phyloP scores from a whole-genome alignment of 192 early-diverging fungal genomes.

The Chytriomyces sp. region DNA sequence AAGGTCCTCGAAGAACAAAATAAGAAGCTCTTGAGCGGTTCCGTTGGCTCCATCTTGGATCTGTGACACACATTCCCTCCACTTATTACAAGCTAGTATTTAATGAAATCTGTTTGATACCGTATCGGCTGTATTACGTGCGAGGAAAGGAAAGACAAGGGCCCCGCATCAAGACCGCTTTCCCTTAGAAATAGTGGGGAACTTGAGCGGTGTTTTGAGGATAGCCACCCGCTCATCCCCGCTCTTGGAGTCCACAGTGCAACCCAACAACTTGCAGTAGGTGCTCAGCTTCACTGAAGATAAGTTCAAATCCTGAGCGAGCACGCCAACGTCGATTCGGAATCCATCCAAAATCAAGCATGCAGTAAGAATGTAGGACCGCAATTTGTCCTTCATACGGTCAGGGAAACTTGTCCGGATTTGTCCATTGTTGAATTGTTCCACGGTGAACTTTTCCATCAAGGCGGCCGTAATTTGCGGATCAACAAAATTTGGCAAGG shows the following conservation, averaged over 20 bases:
- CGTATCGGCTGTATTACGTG: too few species aligned
- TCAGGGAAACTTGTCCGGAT: constrained; percentile 43
- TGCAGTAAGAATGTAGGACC: constrained; percentile 75
- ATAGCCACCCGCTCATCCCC: constrained; percentile 25
- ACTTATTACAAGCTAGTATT: too few species aligned
- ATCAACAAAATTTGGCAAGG: constrained; percentile 45
- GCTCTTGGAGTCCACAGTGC: constrained; percentile 22
- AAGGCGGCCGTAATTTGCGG: constrained; percentile 42
- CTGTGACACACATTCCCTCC: too few species aligned
- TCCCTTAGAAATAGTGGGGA: too few species aligned
- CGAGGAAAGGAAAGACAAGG: too few species aligned
- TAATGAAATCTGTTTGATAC: too few species aligned
- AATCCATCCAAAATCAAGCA: constrained; percentile 74
- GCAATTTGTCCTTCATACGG: constrained; percentile 72
- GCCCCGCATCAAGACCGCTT: too few species aligned
- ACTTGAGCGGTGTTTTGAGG: constrained; percentile 33
- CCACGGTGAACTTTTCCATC: neutral
- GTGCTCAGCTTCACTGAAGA: constrained; percentile 26
- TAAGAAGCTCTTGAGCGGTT: constrained; percentile 15
- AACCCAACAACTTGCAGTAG: constrained; percentile 44
- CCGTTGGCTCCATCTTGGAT: too few species aligned
- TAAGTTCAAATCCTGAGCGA: constrained; percentile 66
- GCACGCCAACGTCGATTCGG: constrained; percentile 58
- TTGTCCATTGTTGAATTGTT: neutral
- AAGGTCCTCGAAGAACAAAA: constrained; percentile 10